phyloP scores from a whole-genome alignment of 2,329 filamentous ascomycete genomes.

The Fusarium ambrosium region DNA sequence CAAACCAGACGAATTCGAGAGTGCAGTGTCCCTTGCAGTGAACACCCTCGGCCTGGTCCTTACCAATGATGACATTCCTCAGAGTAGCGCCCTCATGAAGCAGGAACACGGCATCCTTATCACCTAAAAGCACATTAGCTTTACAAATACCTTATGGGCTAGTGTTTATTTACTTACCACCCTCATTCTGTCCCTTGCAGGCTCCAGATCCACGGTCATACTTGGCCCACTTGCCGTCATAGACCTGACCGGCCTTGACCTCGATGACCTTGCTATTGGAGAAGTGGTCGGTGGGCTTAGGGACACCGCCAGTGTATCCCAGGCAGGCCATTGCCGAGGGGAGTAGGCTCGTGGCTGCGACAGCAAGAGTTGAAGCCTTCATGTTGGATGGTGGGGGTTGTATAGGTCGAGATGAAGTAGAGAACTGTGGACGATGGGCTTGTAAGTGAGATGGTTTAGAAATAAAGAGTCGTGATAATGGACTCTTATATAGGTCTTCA shows the following conservation, averaged over 20 bases:
- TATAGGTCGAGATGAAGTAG: not conserved
- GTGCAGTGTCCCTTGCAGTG: constrained; percentile 63
- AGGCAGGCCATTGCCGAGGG: constrained; percentile 44
- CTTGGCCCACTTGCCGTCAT: constrained; percentile 51
- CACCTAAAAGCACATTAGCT: constrained; percentile 43
- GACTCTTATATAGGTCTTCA: constrained; percentile 10
- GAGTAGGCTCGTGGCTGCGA: constrained; percentile 11
- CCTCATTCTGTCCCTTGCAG: constrained; percentile 46
- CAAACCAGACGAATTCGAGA: constrained; percentile 55
- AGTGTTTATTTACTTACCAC: constrained; percentile 31
- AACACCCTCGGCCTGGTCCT: constrained; percentile 62
- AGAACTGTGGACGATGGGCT: not conserved
- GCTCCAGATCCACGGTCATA: constrained; percentile 54
- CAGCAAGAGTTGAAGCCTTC: constrained; percentile 17
- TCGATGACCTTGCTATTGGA: constrained; percentile 51
- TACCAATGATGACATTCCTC: constrained; percentile 66
- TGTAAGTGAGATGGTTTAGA: not conserved
- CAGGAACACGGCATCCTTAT: constrained; percentile 61
- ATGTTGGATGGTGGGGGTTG: constrained; percentile 6
- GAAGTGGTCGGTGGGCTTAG: constrained; percentile 44
- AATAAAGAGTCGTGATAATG: not conserved
- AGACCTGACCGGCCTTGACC: constrained; percentile 47
- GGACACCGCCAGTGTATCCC: constrained; percentile 48
- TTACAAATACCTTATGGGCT: not conserved
- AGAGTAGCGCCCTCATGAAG: constrained; percentile 63